Conservation (phyloP, 805 yeast genomes). For the Cyberlindnera xishuangbannaensis region DNA sequence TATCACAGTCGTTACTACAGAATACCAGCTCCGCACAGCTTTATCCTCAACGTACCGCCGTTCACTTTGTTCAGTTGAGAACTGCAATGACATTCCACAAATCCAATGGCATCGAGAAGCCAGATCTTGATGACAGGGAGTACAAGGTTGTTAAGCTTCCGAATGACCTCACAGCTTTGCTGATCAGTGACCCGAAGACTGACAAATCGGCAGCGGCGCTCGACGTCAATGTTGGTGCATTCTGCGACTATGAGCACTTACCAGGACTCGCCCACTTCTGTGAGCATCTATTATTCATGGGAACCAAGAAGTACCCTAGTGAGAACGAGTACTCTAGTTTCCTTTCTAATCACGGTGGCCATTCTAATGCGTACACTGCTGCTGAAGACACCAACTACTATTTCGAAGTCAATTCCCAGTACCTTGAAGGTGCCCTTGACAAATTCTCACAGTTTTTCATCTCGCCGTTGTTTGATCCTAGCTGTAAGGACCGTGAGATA, state of each 20-base stretch:
- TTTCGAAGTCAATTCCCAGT: conserved; percentile 74
- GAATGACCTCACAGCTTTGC: conserved; percentile 53
- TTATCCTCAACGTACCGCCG: too few relatives aligned
- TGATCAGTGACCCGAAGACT: conserved; percentile 63
- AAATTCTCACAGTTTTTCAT: conserved; percentile 92
- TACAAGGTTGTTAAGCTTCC: conserved; percentile 60
- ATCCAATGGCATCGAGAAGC: conserved; percentile 30
- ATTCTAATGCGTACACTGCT: conserved; percentile 89
- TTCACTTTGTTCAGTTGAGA: too few relatives aligned
- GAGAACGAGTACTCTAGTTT: conserved; percentile 76
- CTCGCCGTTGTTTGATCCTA: conserved; percentile 63
- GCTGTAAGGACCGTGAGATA: conserved; percentile 87
- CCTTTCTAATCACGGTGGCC: conserved; percentile 80
- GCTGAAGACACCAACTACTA: conserved; percentile 85
- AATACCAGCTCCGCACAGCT: too few relatives aligned
- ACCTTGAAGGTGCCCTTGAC: conserved; percentile 83
- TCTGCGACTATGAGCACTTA: conserved; percentile 55
- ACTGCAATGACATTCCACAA: conserved; percentile 14
- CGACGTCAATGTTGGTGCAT: conserved; percentile 75
- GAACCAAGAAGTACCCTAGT: conserved; percentile 68
- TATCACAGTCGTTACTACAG: neutral
- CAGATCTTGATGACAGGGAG: conserved; percentile 62
- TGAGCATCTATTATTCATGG: conserved; percentile 73
- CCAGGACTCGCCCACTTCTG: conserved; percentile 80
- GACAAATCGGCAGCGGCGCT: conserved; percentile 76